Evolutionary conservation across 2,329 filamentous ascomycete genomes (phyloP).

Genomic region (Diplodia scrobiculata): DNA sequence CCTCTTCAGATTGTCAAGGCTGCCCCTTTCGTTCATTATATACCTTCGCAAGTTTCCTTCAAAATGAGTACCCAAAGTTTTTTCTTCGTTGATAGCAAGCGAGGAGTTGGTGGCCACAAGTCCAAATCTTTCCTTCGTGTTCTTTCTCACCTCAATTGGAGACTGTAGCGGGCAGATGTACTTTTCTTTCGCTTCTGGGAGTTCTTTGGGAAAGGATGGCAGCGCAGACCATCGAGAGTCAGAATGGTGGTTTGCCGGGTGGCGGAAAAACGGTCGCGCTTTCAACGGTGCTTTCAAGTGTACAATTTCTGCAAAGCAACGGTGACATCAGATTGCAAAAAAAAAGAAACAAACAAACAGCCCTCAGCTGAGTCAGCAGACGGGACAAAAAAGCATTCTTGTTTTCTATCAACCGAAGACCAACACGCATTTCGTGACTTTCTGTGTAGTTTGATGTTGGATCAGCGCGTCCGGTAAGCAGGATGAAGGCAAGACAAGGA

Average conservation of each 20-base stretch:
- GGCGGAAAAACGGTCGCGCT: constrained; percentile 9
- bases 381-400: neutral
- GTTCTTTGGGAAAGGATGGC: neutral
- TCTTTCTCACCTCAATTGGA: constrained; percentile 14
- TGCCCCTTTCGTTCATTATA: neutral
- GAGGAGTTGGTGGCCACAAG: constrained; percentile 21
- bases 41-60: neutral
- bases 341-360: neutral
- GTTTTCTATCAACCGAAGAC: constrained; percentile 2
- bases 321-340: constrained; percentile 20
- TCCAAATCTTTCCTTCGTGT: constrained; percentile 11
- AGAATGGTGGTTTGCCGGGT: neutral
- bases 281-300: constrained; percentile 7
- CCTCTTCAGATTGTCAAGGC: constrained; percentile 21
- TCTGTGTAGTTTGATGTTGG: neutral
- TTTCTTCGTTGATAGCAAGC: constrained; percentile 17
- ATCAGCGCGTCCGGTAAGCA: constrained; percentile 2
- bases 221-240: too few relatives aligned
- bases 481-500: neutral
- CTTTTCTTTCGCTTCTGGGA: neutral
- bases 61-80: constrained; percentile 13
- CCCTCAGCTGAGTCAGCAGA: constrained; percentile 11
- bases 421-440: neutral
- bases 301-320: constrained; percentile 22
- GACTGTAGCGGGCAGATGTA: constrained; percentile 8